Conservation (phyloP, 495 filamentous ascomycete genomes). For the Aspergillus bridgeri region DNA sequence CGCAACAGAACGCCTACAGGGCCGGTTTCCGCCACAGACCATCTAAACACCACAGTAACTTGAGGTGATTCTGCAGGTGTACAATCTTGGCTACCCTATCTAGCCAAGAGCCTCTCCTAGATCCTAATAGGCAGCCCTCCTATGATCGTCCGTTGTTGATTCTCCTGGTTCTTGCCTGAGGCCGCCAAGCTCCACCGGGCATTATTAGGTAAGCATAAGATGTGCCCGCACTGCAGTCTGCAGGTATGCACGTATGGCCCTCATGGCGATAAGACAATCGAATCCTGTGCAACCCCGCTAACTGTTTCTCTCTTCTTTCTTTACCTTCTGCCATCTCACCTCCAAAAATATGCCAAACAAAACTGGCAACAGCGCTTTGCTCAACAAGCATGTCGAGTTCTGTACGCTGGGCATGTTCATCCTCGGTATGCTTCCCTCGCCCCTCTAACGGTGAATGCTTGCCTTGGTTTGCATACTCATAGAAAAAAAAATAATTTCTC, state of each 20-base stretch:
- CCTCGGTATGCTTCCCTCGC: constrained; percentile 59
- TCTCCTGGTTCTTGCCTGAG: constrained; percentile 25
- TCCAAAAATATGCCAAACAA: constrained; percentile 16
- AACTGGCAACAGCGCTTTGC: not conserved
- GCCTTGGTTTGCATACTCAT: constrained; percentile 21
- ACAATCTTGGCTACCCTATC: too few species aligned
- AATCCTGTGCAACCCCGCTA: not conserved
- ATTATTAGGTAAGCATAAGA: too few species aligned
- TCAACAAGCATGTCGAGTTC: constrained; percentile 57
- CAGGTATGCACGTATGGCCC: not conserved
- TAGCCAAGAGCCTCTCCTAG: too few species aligned
- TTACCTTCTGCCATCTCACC: not conserved
- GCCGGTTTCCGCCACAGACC: too few species aligned
- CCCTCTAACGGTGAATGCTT: not conserved
- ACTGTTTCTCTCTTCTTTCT: not conserved
- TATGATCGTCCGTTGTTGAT: too few species aligned
- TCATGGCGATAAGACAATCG: not conserved
- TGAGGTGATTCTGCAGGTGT: too few species aligned
- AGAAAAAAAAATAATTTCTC: constrained; percentile 6
- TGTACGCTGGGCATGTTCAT: constrained; percentile 95
- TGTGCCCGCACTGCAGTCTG: not conserved
- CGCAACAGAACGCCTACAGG: too few species aligned
- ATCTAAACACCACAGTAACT: too few species aligned
- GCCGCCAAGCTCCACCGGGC: constrained; percentile 11
- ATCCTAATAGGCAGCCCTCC: too few species aligned